Evolutionary conservation across 2,329 filamentous ascomycete genomes (phyloP).

Genomic region (Colletotrichum falcatum): DNA sequence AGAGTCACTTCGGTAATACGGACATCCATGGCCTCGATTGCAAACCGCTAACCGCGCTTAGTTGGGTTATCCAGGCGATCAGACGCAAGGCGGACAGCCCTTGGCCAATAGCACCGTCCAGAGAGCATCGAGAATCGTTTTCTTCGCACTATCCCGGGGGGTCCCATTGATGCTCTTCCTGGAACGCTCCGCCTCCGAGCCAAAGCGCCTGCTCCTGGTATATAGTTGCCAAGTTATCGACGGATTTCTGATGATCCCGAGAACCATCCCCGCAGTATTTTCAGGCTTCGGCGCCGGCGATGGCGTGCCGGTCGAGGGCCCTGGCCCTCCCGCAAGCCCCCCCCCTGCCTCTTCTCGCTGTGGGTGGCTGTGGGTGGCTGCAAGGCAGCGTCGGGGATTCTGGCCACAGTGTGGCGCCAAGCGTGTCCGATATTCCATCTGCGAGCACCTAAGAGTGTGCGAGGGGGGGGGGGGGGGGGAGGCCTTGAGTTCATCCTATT

Average conservation of each 20-base stretch:
- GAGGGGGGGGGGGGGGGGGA: too few species aligned
- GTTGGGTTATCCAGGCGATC: background rate
- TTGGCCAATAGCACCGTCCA: background rate
- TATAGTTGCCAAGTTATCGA: background rate
- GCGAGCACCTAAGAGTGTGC: background rate
- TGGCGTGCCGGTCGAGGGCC: background rate
- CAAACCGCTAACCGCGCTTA: background rate
- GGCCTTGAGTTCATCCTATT: slow-evolving; percentile 8
- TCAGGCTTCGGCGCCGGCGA: background rate
- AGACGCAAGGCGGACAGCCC: background rate
- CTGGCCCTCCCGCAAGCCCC: background rate
- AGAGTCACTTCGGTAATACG: background rate
- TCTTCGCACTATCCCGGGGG: background rate
- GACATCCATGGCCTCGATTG: background rate
- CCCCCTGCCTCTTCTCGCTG: too few species aligned
- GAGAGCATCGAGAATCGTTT: background rate
- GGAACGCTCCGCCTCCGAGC: background rate
- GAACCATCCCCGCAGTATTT: background rate
- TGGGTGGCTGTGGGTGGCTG: too few species aligned
- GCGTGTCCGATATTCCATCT: background rate
- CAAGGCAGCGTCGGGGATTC: background rate
- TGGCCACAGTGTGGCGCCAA: background rate
- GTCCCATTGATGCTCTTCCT: background rate
- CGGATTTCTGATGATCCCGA: background rate
- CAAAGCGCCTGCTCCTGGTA: background rate